Evolutionary conservation across 352 stramenopile genomes (phyloP).

Genomic region (Globisporangium carolinianum): DNA sequence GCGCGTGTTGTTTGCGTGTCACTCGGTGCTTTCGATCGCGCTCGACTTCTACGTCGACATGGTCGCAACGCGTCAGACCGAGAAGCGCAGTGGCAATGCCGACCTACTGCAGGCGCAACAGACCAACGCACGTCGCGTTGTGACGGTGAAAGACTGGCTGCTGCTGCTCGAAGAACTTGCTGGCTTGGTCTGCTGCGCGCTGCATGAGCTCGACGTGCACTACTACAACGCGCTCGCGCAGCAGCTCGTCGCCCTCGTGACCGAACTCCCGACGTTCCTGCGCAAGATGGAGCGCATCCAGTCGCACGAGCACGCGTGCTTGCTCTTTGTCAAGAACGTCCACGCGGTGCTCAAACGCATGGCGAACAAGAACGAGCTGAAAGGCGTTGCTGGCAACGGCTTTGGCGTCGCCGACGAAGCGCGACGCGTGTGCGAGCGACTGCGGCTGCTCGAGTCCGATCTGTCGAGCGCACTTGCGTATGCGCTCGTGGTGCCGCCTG

Average conservation of each 20-base stretch:
- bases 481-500: constrained; percentile 14
- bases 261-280: constrained; percentile 29
- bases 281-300: constrained; percentile 32
- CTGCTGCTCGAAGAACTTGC: constrained; percentile 31
- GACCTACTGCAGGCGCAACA: not conserved
- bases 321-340: constrained; percentile 39
- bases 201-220: constrained; percentile 28
- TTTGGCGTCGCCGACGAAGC: constrained; percentile 28
- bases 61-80: constrained; percentile 3
- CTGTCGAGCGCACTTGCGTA: constrained; percentile 15
- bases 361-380: constrained; percentile 37
- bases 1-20: constrained; percentile 22
- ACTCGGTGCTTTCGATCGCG: constrained; percentile 26
- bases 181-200: constrained; percentile 28
- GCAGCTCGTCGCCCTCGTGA: constrained; percentile 23
- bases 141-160: constrained; percentile 22
- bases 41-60: constrained; percentile 36
- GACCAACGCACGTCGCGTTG: not conserved
- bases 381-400: constrained; percentile 30
- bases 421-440: constrained; percentile 18
- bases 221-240: constrained; percentile 28
- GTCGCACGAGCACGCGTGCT: constrained; percentile 20
- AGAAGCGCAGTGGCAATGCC: constrained; percentile 1
- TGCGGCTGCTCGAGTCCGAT: constrained; percentile 17
- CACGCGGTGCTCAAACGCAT: constrained; percentile 30